Conservation (phyloP, 2,329 filamentous ascomycete genomes). For the Helminthosporium solani region DNA sequence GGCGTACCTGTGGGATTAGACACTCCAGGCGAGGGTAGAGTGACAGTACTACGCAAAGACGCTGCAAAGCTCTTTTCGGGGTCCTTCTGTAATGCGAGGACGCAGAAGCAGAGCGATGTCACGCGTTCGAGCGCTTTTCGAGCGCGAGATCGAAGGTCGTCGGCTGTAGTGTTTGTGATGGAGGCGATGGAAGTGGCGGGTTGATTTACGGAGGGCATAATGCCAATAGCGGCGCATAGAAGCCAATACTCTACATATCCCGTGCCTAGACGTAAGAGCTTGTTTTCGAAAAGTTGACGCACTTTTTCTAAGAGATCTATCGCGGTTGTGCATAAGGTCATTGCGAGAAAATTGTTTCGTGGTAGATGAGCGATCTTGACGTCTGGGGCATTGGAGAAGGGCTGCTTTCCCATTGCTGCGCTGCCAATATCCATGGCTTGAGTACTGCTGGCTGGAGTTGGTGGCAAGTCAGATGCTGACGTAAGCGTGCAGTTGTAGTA, state of each 20-base stretch:
- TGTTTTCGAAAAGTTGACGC: constrained; percentile 31
- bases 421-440: constrained; percentile 8
- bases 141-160: constrained; percentile 22
- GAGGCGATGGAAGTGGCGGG: constrained; percentile 19
- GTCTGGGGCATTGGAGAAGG: constrained; percentile 5
- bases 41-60: constrained; percentile 22
- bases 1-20: constrained; percentile 11
- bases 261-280: constrained; percentile 38
- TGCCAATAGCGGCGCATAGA: constrained; percentile 30
- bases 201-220: constrained; percentile 27
- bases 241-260: constrained; percentile 41
- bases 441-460: constrained; percentile 1
- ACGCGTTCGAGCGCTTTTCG: constrained; percentile 30
- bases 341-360: constrained; percentile 24
- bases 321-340: constrained; percentile 26
- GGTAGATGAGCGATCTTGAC: constrained; percentile 25
- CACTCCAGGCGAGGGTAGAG: constrained; percentile 4
- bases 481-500: constrained; percentile 26
- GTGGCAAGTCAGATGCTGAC: constrained; percentile 2
- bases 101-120: constrained; percentile 26
- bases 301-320: constrained; percentile 34
- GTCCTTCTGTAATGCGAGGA: constrained; percentile 35
- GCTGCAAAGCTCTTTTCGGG: constrained; percentile 21
- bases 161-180: constrained; percentile 14
- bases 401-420: constrained; percentile 7